These are phyloP conservation scores for Ogataea trehaloabstinens DNA, from an alignment of 805 yeast genomes.

Conservation along the genomic window DNA sequence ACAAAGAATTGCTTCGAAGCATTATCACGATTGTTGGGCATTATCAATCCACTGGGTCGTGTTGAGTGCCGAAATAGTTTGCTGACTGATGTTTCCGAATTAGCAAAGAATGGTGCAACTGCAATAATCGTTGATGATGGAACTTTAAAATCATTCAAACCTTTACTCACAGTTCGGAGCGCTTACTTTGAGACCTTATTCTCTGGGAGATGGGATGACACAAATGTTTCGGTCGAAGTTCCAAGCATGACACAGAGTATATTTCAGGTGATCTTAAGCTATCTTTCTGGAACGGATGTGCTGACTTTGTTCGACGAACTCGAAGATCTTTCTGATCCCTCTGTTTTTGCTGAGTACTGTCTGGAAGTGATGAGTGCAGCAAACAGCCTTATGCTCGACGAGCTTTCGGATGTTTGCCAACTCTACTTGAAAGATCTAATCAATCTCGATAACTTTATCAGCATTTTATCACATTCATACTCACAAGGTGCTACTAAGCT, in stretches of 20 bases:
- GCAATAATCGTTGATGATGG: slow-evolving; percentile 47
- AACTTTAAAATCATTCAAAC: slow-evolving; percentile 44
- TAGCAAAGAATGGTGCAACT: slow-evolving; percentile 26
- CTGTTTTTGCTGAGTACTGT: slow-evolving; percentile 49
- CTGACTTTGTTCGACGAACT: slow-evolving; percentile 37
- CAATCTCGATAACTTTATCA: slow-evolving; percentile 56
- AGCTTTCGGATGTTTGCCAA: slow-evolving; percentile 62
- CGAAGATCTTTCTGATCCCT: slow-evolving; percentile 18
- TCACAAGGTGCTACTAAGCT: slow-evolving; percentile 51
- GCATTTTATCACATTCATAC: slow-evolving; percentile 54
- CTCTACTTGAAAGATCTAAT: slow-evolving; percentile 55
- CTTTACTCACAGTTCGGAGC: slow-evolving; percentile 53
- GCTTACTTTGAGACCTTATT: slow-evolving; percentile 62
- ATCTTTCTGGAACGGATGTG: slow-evolving; percentile 55
- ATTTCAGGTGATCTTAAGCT: slow-evolving; percentile 50
- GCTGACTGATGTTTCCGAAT: slow-evolving; percentile 15
- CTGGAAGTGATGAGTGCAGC: slow-evolving; percentile 59
- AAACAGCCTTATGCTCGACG: slow-evolving; percentile 61
- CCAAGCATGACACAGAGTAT: slow-evolving; percentile 39
- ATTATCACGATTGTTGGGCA: slow-evolving; percentile 22
- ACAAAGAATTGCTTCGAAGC: slow-evolving; percentile 30
- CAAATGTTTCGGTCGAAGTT: slow-evolving; percentile 27
- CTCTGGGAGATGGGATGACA: slow-evolving; percentile 51
- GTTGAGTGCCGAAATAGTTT: slow-evolving; percentile 19
- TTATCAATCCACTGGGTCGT: slow-evolving; percentile 30